Percentiles rank a stretch among this genome's conserved stretches.
These are phyloP conservation scores for Neurospora tetraspora DNA, from an alignment of 495 filamentous ascomycete genomes.

Conservation along the genomic window DNA sequence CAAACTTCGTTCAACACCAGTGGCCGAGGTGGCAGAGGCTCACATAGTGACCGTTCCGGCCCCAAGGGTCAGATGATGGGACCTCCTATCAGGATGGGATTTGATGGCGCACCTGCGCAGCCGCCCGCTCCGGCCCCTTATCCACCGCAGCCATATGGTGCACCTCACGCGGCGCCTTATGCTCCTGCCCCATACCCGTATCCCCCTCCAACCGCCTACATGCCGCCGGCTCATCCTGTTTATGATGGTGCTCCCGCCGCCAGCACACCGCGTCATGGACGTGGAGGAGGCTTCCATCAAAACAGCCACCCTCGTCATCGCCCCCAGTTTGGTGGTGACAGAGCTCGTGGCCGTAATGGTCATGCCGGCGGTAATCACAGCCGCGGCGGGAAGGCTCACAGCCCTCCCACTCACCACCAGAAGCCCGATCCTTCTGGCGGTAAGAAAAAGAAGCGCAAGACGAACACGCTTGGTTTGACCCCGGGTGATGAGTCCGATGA, in stretches of 20 bases:
- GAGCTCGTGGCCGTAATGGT: conserved; percentile 31
- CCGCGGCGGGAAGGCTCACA: conserved; percentile 16
- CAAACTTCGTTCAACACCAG: conserved; percentile 37
- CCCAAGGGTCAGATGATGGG: conserved; percentile 45
- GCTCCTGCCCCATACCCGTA: conserved; percentile 19
- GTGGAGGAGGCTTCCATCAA: conserved; percentile 25
- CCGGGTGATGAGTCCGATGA: conserved; percentile 63
- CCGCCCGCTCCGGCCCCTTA: conserved; percentile 26
- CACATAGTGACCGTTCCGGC: conserved; percentile 37
- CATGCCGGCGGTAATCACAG: conserved; percentile 12
- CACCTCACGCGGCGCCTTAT: conserved; percentile 20
- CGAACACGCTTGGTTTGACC: conserved; percentile 72
- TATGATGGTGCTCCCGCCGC: conserved; percentile 26
- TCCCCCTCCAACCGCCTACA: neutral
- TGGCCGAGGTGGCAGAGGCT: conserved; percentile 43
- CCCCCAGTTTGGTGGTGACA: conserved; percentile 29
- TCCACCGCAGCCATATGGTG: conserved; percentile 7
- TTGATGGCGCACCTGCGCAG: conserved; percentile 34
- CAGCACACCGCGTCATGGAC: conserved; percentile 23
- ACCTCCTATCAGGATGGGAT: conserved; percentile 48
- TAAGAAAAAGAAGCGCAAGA: conserved; percentile 70
- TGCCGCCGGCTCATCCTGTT: conserved; percentile 4
- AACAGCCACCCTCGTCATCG: conserved; percentile 18
- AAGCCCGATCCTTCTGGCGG: conserved; percentile 51
- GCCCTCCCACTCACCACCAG: conserved; percentile 41